Conservation (phyloP, 495 filamentous ascomycete genomes). For the Penicillium angulare region DNA sequence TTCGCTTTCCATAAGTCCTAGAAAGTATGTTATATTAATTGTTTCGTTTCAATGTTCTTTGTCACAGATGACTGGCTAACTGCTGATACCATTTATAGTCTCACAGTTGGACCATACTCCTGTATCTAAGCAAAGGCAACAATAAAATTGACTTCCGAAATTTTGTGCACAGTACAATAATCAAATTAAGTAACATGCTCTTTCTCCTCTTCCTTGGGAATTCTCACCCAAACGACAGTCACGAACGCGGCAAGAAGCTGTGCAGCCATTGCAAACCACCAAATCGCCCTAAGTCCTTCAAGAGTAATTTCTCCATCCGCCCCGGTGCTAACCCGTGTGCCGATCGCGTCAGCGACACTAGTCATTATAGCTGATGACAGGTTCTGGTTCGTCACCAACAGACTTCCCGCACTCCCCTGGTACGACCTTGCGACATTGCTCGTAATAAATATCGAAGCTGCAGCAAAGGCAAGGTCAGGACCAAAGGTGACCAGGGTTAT, state of each 20-base stretch:
- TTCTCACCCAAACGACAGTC: conserved; percentile 40
- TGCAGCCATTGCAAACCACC: conserved; percentile 46
- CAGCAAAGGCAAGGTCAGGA: conserved; percentile 31
- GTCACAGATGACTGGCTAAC: no score
- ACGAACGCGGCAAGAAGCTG: conserved; percentile 38
- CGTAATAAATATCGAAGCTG: conserved; percentile 32
- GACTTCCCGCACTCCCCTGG: conserved; percentile 27
- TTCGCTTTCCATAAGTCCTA: no score
- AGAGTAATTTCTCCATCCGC: conserved; percentile 37
- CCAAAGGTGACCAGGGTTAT: conserved; percentile 28
- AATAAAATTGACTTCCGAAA: no score
- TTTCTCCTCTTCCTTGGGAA: conserved; percentile 50
- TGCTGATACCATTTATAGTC: no score
- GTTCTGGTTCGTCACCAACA: conserved; percentile 29
- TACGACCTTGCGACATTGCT: conserved; percentile 29
- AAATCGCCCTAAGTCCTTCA: conserved; percentile 39
- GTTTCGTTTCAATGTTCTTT: no score
- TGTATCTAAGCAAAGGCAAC: no score
- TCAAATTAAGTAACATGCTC: conserved; percentile 41
- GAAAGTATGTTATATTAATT: no score
- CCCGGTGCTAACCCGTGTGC: conserved; percentile 33
- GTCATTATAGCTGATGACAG: conserved; percentile 42
- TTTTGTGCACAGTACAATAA: not conserved
- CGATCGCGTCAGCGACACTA: conserved; percentile 44
- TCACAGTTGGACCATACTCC: no score